Conservation (phyloP, 768 basidiomycete genomes). For the Heimioporus sp. region DNA sequence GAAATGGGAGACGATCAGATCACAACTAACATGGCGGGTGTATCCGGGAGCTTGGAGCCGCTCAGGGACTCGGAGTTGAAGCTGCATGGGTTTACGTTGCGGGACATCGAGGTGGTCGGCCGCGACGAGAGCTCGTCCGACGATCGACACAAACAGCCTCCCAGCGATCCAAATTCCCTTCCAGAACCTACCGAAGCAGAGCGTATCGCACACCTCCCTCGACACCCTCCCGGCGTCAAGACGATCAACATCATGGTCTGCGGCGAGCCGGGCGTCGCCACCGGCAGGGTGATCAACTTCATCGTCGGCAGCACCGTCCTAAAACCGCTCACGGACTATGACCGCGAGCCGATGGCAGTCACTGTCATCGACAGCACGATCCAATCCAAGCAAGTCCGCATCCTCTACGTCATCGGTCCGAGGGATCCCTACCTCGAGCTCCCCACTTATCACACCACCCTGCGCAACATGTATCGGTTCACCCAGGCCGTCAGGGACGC, state of each 20-base stretch:
- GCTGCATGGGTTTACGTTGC: slow-evolving; percentile 11
- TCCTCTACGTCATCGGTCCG: slow-evolving; percentile 33
- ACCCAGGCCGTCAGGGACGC: slow-evolving; percentile 16
- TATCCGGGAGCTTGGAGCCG: slow-evolving; percentile 21
- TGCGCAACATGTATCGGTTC: slow-evolving; percentile 29
- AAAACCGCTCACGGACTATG: slow-evolving; percentile 22
- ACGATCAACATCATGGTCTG: slow-evolving; percentile 41
- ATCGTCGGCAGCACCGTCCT: slow-evolving; percentile 16
- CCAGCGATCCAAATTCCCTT: slow-evolving; percentile 6
- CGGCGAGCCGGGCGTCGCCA: slow-evolving; percentile 38
- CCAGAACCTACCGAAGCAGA: slow-evolving; percentile 14
- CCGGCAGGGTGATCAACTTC: slow-evolving; percentile 27
- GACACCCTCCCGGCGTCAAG: slow-evolving; percentile 16
- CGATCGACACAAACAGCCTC: not conserved
- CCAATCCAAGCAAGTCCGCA: slow-evolving; percentile 13
- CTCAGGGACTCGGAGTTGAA: slow-evolving; percentile 10
- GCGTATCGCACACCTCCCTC: slow-evolving; percentile 15
- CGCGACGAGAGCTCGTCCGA: not conserved
- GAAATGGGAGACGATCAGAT: not conserved
- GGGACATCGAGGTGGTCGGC: slow-evolving; percentile 8
- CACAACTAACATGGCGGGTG: not conserved
- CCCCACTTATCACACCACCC: slow-evolving; percentile 10
- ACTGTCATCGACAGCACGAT: slow-evolving; percentile 25
- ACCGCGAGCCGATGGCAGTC: slow-evolving; percentile 33
- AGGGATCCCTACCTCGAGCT: slow-evolving; percentile 27